Base-by-base conservation (phyloP, 257 asterid genomes). In the Nyctanthes arbortristis region DNA sequence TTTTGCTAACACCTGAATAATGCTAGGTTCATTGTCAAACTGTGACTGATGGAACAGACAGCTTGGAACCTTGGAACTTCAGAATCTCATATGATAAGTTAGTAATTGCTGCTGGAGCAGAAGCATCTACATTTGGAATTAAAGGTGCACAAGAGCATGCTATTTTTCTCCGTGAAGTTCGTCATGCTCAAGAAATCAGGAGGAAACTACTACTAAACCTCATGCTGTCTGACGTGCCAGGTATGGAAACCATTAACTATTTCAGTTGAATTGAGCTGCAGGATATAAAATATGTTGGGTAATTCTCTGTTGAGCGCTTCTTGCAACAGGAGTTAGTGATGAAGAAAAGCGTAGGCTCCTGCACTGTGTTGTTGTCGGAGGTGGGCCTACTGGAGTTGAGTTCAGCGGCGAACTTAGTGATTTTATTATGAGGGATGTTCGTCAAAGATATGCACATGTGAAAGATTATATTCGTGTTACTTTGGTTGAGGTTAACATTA, bases 361-460 rank as follows among this genome's bases (percentile, higher is more conserved):
- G 74, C 97, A 94, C 65, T 94, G 96, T 72, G 97, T 94, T 60
- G 97, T 94, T 30, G 97, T 94, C 73, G 97, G 99, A 72, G 97
- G 97, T 45, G 99, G 99, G 58, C 99, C 99, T 0, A 94, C 99
- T 0, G 99, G 99, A 65, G 99, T 94, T 31, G 99, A 94, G 72
- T 94, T 94, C 79, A 94, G 97, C 22, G 99, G 99, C 20, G 97
- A 94, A 77, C 95, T 94, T 36, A 91, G 99, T 59, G 99, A 94
- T 77, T 94, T 94, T 74, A 94, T 94, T 68, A 70, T 34, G 81
- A 91, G 52, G 84, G 99, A 94, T 82, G 99, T 94, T 70, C 93
- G 74, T 56, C 87, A 89, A 73, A 82, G 93, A 91, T 94, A 89
- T 61, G 61, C 92, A 9, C 99, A 94, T 74, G 99, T 91, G 72